Evolutionary conservation across 2,329 filamentous ascomycete genomes (phyloP).

Genomic region (Xylariales sp.): DNA sequence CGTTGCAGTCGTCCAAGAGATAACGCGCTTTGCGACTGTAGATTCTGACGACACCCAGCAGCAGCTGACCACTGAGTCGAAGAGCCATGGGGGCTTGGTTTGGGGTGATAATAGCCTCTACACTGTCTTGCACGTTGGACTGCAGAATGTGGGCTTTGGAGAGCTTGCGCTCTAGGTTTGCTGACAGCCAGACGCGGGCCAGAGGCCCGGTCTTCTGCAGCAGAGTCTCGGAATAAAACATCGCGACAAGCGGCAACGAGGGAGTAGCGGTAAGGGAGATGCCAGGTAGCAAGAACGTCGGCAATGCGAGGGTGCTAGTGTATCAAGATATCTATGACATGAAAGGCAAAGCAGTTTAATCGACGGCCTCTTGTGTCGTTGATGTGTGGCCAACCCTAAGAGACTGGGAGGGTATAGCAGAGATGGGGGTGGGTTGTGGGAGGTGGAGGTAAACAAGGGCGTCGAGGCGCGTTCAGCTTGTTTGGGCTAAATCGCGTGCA

Average conservation of each 20-base stretch:
- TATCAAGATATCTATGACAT: constrained; percentile 5
- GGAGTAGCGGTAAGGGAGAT: constrained; percentile 12
- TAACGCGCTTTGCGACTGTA: constrained; percentile 97
- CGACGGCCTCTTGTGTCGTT: too few species aligned
- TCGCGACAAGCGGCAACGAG: constrained; percentile 35
- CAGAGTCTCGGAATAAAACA: constrained; percentile 98
- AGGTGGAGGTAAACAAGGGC: constrained; percentile 4
- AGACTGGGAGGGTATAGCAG: constrained; percentile 1
- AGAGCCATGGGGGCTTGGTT: constrained; percentile 93
- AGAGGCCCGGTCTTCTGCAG: constrained; percentile 95
- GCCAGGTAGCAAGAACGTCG: too few species aligned
- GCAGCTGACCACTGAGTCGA: constrained; percentile 86
- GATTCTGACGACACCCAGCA: constrained; percentile 94
- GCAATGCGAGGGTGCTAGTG: constrained; percentile 4
- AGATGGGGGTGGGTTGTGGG: not conserved
- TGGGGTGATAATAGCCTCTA: constrained; percentile 89
- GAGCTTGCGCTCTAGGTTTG: constrained; percentile 97
- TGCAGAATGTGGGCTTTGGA: constrained; percentile 95
- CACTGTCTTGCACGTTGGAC: constrained; percentile 90
- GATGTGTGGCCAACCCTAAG: too few species aligned
- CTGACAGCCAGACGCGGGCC: constrained; percentile 96
- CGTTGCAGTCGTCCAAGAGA: constrained; percentile 93
- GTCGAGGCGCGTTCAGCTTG: constrained; percentile 4
- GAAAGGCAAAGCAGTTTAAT: constrained; percentile 8
- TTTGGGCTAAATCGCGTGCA: constrained; percentile 4